Conservation (phyloP, 768 basidiomycete genomes). For the Leccinum fibrillosum region DNA sequence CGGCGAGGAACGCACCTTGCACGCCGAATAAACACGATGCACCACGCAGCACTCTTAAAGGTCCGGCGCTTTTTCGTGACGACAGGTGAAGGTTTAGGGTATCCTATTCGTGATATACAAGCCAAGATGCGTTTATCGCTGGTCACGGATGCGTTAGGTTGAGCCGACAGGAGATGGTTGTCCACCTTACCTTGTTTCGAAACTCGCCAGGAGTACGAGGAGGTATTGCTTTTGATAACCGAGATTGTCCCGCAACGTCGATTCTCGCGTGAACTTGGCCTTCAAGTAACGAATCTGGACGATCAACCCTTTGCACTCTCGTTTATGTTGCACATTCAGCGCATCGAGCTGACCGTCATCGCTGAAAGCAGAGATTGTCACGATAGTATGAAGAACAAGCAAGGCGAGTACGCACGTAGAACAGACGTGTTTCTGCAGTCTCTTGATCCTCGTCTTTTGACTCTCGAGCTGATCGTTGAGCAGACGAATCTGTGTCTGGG, state of each 20-base stretch:
- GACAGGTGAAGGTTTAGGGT: conserved; percentile 43
- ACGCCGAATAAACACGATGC: conserved; percentile 63
- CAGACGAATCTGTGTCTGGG: conserved; percentile 60
- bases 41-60: conserved; percentile 54
- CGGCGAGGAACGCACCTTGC: conserved; percentile 46
- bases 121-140: conserved; percentile 73
- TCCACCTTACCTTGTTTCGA: conserved; percentile 61
- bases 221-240: conserved; percentile 89
- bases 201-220: conserved; percentile 62
- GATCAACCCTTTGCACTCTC: conserved; percentile 87
- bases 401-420: conserved; percentile 42
- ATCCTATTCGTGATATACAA: conserved; percentile 74
- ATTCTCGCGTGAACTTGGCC: conserved; percentile 85
- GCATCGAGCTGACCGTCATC: conserved; percentile 52
- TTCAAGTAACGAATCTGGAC: conserved; percentile 91
- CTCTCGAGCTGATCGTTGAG: conserved; percentile 63
- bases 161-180: background rate
- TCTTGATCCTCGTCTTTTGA: conserved; percentile 40
- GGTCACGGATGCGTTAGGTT: conserved; percentile 3
- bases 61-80: conserved; percentile 41
- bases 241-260: conserved; percentile 70
- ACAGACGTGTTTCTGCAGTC: conserved; percentile 55
- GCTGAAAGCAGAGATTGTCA: conserved; percentile 18
- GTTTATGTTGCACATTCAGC: conserved; percentile 67
- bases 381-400: background rate